These are phyloP conservation scores for Vitrella brassicaformis DNA, from an alignment of 73 alveolate genomes.

Conservation along the genomic window DNA sequence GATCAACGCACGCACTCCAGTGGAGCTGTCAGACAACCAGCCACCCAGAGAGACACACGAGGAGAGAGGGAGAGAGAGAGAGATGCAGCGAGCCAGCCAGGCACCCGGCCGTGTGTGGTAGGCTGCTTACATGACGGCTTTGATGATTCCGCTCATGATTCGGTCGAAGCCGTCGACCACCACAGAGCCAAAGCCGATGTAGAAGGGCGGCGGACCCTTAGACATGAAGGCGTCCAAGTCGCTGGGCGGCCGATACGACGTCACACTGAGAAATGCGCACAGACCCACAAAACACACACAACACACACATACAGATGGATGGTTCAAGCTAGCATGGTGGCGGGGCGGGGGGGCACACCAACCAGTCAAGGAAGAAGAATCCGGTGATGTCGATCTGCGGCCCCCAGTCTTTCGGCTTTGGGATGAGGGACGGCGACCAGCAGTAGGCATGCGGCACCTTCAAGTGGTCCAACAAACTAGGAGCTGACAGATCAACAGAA, in stretches of 20 bases:
- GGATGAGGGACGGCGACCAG: neutral
- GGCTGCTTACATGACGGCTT: neutral
- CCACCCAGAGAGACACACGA: too few relatives aligned
- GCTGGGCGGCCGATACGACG: neutral
- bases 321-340: too few relatives aligned
- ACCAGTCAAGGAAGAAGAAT: neutral
- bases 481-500: neutral
- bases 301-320: neutral
- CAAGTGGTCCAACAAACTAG: neutral
- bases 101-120: too few relatives aligned
- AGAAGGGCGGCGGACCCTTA: neutral
- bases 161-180: neutral
- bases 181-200: slow-evolving; percentile 1
- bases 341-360: too few relatives aligned
- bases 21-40: neutral
- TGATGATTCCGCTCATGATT: neutral
- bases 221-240: neutral
- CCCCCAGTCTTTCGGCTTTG: neutral
- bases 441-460: neutral
- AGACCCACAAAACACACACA: neutral
- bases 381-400: neutral
- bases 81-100: too few relatives aligned
- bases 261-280: neutral
- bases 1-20: neutral
- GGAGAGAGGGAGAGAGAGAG: too few relatives aligned